Base-by-base conservation (phyloP, 306 rosid genomes). In the Canavalia ensiformis region DNA sequence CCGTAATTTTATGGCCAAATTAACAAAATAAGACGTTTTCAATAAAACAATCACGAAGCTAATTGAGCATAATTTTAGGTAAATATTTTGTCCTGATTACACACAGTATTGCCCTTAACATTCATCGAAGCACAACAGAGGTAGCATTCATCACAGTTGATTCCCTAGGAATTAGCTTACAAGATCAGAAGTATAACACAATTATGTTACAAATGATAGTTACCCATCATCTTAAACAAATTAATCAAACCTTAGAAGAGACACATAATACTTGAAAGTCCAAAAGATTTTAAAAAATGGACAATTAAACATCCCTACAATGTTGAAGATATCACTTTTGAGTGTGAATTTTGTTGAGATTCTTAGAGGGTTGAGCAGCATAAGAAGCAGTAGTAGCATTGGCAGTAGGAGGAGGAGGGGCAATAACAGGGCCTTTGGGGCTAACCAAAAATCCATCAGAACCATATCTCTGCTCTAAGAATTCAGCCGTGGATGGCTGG, bases 401-500 rank as follows among this genome's bases (percentile, higher is more conserved):
- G 25, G 55, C 1, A 45, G 69, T 31, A 5, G 6, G 3, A 58
- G 64, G 12, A 63, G 78, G 6, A 42, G 78, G 4, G 33, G 69
- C 49, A 45, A 46, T 8, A 0, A 31, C 29, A 66, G 76, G 37
- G 49, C 28, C 84, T 80, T 47, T 84, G 63, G 84, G 84, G 47
- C 56, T 80, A 28, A 74, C 78, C 74, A 84, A 72, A 35, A 47
- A 41, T 33, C 77, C 82, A 41, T 81, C 79, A 8, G 12, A 29
- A 33, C 52, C 82, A 9, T 82, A 62, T 64, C 85, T 77, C 7
- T 82, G 90, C 47, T 86, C 80, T 11, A 58, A 62, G 80, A 84
- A 81, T 41, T 85, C 83, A 0, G 67, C 1, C 1, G 81, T 51
- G 11, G 90, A 88, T 44, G 85, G 91, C 66, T 86, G 93, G 50